These are phyloP conservation scores for Aspergillus neotritici DNA, from an alignment of 2,329 filamentous ascomycete genomes.

Conservation along the genomic window DNA sequence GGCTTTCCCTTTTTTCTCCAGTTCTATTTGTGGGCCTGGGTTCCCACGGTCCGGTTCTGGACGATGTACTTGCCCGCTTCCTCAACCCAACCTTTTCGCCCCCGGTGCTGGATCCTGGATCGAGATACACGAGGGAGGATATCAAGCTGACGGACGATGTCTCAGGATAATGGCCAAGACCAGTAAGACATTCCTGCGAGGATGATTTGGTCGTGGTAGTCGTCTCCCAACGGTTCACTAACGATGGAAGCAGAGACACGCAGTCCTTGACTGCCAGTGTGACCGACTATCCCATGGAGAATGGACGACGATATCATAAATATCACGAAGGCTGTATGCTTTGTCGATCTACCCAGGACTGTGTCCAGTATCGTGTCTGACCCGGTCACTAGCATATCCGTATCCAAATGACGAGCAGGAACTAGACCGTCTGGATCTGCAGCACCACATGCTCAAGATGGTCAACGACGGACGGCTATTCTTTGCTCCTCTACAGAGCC, in stretches of 20 bases:
- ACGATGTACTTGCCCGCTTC: not conserved
- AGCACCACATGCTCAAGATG: conserved; percentile 51
- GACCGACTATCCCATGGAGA: conserved; percentile 39
- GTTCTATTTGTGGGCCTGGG: not conserved
- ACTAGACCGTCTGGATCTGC: conserved; percentile 51
- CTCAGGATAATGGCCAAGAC: conserved; percentile 22
- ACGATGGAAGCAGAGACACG: conserved; percentile 30
- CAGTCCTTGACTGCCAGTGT: conserved; percentile 40
- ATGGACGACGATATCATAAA: conserved; percentile 41
- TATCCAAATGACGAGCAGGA: conserved; percentile 52
- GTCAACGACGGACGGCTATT: conserved; percentile 43
- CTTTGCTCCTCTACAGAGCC: conserved; percentile 43
- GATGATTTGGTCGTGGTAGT: not conserved
- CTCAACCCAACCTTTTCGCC: not conserved
- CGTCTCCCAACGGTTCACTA: not conserved
- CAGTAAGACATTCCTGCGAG: conserved; percentile 18
- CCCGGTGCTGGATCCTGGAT: not conserved
- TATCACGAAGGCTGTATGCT: conserved; percentile 41
- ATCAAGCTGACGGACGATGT: conserved; percentile 16
- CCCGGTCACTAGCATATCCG: conserved; percentile 29
- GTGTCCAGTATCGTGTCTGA: conserved; percentile 11
- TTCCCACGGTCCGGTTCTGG: not conserved
- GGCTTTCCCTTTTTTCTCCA: conserved; percentile 2
- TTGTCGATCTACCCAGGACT: not conserved
- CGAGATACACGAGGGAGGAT: not conserved